Conservation (phyloP, 345 rosid species). For the Melaleuca alternifolia region DNA sequence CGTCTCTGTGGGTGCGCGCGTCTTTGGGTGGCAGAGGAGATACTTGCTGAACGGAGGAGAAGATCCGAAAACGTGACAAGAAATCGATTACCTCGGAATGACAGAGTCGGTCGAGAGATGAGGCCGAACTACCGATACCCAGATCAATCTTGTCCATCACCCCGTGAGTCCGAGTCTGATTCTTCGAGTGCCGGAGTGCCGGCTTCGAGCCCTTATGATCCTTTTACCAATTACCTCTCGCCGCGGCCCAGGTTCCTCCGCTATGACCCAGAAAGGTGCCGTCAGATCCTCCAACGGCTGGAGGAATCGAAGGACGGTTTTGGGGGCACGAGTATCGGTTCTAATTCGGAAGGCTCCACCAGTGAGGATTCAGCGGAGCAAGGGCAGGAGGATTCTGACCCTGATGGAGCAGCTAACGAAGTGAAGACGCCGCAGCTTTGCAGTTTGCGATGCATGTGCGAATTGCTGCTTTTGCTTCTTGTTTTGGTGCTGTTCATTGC, state of each 20-base stretch:
- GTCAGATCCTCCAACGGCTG: conserved; percentile 8
- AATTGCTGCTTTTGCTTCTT: conserved; percentile 5
- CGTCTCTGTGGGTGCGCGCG: background rate
- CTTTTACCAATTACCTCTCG: conserved; percentile 10
- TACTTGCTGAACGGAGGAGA: background rate
- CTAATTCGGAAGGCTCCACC: background rate
- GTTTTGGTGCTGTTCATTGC: conserved; percentile 14
- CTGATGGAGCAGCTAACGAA: background rate
- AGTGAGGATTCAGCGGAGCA: background rate
- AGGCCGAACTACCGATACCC: background rate
- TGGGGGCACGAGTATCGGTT: background rate
- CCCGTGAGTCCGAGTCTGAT: background rate
- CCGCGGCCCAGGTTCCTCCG: conserved; percentile 39
- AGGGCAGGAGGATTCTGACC: background rate
- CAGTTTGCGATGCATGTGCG: conserved; percentile 9
- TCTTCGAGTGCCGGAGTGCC: background rate
- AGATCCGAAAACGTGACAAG: background rate
- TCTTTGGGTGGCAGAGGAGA: background rate
- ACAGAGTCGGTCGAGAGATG: background rate
- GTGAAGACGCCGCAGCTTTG: conserved; percentile 12
- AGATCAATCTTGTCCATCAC: background rate
- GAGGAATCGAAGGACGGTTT: background rate
- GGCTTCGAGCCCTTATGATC: conserved; percentile 10
- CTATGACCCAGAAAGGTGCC: conserved; percentile 22
- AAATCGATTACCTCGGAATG: background rate